These are phyloP conservation scores for Globisporangium apiculatum DNA, from an alignment of 352 stramenopile species.

Conservation along the genomic window DNA sequence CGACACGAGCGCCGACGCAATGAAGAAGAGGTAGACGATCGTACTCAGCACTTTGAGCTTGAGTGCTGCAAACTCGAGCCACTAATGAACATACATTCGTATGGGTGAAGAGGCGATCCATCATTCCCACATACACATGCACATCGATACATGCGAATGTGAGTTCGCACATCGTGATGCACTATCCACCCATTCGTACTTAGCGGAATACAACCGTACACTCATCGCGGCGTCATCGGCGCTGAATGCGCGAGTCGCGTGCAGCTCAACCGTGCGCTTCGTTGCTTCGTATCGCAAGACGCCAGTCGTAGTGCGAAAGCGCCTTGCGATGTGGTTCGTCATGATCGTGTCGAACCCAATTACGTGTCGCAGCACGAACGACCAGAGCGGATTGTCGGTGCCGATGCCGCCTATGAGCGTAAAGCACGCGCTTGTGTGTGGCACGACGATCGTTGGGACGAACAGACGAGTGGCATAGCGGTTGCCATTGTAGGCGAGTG, in stretches of 20 bases:
- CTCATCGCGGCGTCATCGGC: slow-evolving; percentile 16
- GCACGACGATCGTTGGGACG: slow-evolving; percentile 32
- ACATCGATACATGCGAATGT: too few species aligned
- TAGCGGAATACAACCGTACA: slow-evolving; percentile 16
- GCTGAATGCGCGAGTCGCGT: slow-evolving; percentile 40
- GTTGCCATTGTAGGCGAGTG: background rate
- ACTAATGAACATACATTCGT: slow-evolving; percentile 12
- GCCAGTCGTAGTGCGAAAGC: slow-evolving; percentile 36
- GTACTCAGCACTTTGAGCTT: slow-evolving; percentile 89
- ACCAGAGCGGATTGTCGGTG: slow-evolving; percentile 27
- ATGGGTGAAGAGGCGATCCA: background rate
- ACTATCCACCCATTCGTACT: background rate
- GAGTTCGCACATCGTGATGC: too few species aligned
- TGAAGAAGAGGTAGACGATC: slow-evolving; percentile 92
- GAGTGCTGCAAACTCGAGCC: slow-evolving; percentile 38
- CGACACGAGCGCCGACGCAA: slow-evolving; percentile 87
- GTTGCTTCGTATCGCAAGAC: slow-evolving; percentile 63
- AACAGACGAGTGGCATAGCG: slow-evolving; percentile 6
- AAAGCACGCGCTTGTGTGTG: slow-evolving; percentile 41
- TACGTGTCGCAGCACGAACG: slow-evolving; percentile 28
- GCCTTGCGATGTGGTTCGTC: slow-evolving; percentile 85
- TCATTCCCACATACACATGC: background rate
- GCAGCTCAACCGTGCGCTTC: slow-evolving; percentile 60
- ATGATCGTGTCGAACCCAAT: slow-evolving; percentile 90
- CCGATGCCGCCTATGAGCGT: slow-evolving; percentile 33